Conservation (phyloP, 225 moss, liverwort and hornwort species). For the Polytrichum commune region DNA sequence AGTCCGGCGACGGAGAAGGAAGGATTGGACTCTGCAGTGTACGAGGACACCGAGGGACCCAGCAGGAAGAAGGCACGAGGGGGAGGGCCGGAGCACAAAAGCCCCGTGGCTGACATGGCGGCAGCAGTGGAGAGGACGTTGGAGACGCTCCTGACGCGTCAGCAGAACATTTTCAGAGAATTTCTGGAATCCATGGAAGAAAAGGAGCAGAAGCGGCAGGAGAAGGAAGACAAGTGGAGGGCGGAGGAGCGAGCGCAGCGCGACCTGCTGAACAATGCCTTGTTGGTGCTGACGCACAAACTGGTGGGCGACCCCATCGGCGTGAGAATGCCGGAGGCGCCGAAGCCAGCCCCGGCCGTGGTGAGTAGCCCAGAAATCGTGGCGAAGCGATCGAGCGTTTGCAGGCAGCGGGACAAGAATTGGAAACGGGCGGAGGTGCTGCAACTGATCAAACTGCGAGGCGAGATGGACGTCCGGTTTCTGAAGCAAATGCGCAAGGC, state of each 20-base stretch:
- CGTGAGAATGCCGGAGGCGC: slow-evolving; percentile 18
- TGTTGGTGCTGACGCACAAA: slow-evolving; percentile 67
- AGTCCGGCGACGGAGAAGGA: slow-evolving; percentile 10
- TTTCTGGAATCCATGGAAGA: slow-evolving; percentile 67
- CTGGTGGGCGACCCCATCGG: slow-evolving; percentile 53
- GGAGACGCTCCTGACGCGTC: slow-evolving; percentile 51
- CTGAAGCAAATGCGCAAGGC: slow-evolving; percentile 52
- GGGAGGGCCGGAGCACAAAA: slow-evolving; percentile 20
- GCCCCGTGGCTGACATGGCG: slow-evolving; percentile 43
- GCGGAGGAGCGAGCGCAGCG: slow-evolving; percentile 64
- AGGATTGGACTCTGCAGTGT: slow-evolving; percentile 20
- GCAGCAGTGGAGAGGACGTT: slow-evolving; percentile 55
- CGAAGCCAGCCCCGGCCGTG: slow-evolving; percentile 9
- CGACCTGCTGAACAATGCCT: slow-evolving; percentile 70
- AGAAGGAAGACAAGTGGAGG: slow-evolving; percentile 82
- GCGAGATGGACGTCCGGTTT: slow-evolving; percentile 69
- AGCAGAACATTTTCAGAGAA: slow-evolving; percentile 68
- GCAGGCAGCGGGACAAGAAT: slow-evolving; percentile 67
- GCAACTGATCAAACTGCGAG: slow-evolving; percentile 67
- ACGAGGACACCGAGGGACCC: slow-evolving; percentile 39
- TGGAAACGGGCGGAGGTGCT: slow-evolving; percentile 72
- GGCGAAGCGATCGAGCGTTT: slow-evolving; percentile 19
- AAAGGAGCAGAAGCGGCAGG: slow-evolving; percentile 66
- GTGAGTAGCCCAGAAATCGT: slow-evolving; percentile 30
- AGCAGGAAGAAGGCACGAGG: slow-evolving; percentile 38